These are phyloP conservation scores for Aspergillus phoenicis DNA, from an alignment of 2,329 filamentous ascomycete genomes.

Conservation along the genomic window DNA sequence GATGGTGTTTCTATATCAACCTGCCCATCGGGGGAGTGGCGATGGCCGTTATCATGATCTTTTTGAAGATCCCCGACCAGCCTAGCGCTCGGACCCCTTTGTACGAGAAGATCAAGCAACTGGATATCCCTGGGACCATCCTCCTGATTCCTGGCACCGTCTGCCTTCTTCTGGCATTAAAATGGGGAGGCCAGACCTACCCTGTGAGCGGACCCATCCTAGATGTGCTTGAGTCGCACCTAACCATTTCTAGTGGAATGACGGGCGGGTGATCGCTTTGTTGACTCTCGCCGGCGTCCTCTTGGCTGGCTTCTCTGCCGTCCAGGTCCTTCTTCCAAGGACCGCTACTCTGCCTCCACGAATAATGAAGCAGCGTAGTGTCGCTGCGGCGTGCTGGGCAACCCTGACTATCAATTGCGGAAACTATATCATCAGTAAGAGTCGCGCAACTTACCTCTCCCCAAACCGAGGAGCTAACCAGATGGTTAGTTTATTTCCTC, in stretches of 20 bases:
- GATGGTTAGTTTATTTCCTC: conserved; percentile 33
- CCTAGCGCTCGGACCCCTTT: conserved; percentile 29
- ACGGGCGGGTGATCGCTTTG: conserved; percentile 26
- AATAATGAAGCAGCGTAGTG: conserved; percentile 51
- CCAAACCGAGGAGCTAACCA: no score
- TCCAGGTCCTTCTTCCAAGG: conserved; percentile 51
- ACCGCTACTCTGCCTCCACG: conserved; percentile 54
- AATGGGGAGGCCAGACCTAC: conserved; percentile 29
- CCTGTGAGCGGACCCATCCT: not conserved
- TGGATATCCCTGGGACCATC: conserved; percentile 40
- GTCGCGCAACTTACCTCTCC: not conserved
- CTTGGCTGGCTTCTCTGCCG: conserved; percentile 47
- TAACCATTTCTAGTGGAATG: conserved; percentile 17
- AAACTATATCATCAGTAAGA: no score
- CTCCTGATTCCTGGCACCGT: conserved; percentile 32
- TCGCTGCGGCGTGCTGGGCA: conserved; percentile 38
- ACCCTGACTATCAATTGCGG: conserved; percentile 27
- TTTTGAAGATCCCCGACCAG: conserved; percentile 36
- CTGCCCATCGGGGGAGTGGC: conserved; percentile 47
- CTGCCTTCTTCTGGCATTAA: conserved; percentile 27
- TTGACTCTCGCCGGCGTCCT: conserved; percentile 31
- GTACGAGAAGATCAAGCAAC: conserved; percentile 41
- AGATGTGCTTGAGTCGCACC: not conserved
- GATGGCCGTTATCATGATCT: conserved; percentile 53
- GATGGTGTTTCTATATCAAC: conserved; percentile 52